Percentiles rank a stretch among this genome's conserved stretches.
These are phyloP conservation scores for Pleurotus cornucopiae DNA, from an alignment of 768 basidiomycete species.

Conservation along the genomic window DNA sequence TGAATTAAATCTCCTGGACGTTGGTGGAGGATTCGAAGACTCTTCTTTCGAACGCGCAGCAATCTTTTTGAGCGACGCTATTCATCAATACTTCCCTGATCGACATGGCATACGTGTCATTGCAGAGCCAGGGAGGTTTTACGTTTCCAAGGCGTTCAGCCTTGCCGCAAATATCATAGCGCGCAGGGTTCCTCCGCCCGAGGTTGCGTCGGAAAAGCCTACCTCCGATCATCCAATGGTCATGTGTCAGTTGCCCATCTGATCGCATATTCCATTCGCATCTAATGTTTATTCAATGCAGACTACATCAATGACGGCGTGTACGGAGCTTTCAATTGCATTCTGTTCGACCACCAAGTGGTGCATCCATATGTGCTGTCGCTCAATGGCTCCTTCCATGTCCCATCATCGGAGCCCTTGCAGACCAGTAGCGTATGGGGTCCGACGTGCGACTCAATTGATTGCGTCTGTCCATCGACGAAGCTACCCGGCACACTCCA, in stretches of 20 bases:
- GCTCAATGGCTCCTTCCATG: conserved; percentile 62
- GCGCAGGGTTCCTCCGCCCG: conserved; percentile 52
- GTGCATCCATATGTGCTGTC: conserved; percentile 82
- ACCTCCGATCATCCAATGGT: conserved; percentile 43
- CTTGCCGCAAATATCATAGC: conserved; percentile 94
- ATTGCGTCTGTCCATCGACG: conserved; percentile 72
- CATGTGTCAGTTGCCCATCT: conserved; percentile 74
- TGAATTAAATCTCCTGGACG: conserved; percentile 78
- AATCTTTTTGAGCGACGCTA: conserved; percentile 58
- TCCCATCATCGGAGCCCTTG: conserved; percentile 30
- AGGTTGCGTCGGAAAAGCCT: conserved; percentile 18
- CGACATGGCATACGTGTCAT: conserved; percentile 71
- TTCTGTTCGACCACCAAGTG: conserved; percentile 94
- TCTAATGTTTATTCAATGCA: conserved; percentile 26
- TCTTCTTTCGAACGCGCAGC: conserved; percentile 81
- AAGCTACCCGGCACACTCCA: conserved; percentile 63
- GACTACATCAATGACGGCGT: conserved; percentile 99
- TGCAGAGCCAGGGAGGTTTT: conserved; percentile 94
- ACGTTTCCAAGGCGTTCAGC: conserved; percentile 88
- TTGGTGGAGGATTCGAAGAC: conserved; percentile 96
- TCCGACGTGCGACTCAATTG: conserved; percentile 97
- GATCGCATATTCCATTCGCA: conserved; percentile 26
- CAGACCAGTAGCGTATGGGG: conserved; percentile 85
- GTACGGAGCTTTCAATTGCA: conserved; percentile 95
- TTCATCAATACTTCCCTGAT: conserved; percentile 79